These are phyloP conservation scores for Plectosphaerella cucumerina DNA, from an alignment of 2,329 filamentous ascomycete genomes.

Conservation along the genomic window DNA sequence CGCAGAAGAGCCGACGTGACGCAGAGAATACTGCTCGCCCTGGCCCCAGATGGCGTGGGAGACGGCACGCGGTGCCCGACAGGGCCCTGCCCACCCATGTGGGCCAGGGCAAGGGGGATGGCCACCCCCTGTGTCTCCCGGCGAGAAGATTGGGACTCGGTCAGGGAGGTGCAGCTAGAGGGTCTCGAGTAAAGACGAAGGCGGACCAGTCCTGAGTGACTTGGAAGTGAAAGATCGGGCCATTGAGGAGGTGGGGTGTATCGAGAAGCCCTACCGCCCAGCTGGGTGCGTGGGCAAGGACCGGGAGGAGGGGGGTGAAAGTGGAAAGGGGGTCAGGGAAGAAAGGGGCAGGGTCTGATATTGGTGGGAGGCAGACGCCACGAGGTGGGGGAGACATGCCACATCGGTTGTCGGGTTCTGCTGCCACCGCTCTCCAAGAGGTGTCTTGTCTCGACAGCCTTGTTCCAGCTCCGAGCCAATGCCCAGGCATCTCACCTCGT, in stretches of 20 bases:
- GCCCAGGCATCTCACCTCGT: no score
- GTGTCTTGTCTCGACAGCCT: no score
- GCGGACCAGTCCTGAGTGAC: neutral
- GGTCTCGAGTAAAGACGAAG: neutral
- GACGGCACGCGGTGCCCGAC: neutral
- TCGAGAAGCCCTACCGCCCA: no score
- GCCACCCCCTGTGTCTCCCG: neutral
- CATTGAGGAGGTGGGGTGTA: neutral
- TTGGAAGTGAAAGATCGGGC: neutral
- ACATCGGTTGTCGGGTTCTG: neutral
- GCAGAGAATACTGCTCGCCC: slow-evolving; percentile 7
- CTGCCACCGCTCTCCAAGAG: no score
- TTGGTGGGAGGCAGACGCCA: neutral
- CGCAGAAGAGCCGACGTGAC: slow-evolving; percentile 3
- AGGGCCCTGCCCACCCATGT: neutral
- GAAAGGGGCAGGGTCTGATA: neutral
- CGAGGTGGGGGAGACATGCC: neutral
- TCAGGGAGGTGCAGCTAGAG: neutral
- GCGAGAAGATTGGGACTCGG: neutral
- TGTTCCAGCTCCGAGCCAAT: no score
- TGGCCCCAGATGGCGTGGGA: neutral
- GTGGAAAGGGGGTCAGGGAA: neutral
- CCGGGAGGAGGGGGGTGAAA: neutral
- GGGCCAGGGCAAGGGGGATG: neutral
- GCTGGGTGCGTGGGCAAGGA: neutral